Base-by-base conservation (phyloP, 257 asterid genomes). In the Linderniella brevidens region DNA sequence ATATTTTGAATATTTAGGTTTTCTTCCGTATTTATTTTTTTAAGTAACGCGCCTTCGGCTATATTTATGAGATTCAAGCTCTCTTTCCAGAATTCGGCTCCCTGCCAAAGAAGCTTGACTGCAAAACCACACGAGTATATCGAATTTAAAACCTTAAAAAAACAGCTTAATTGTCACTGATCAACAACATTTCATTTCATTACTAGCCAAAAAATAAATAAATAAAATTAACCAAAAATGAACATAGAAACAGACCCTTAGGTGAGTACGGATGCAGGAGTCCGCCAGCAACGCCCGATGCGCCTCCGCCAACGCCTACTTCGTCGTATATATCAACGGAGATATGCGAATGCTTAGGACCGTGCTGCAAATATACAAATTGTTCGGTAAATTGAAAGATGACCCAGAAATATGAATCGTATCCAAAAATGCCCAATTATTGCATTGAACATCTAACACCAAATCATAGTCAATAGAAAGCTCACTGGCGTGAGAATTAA, bases 251-350 rank as follows among this genome's bases (percentile, higher is more conserved):
- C 8, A 52, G 39, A 85, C 94, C 94, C 79, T 85, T 90, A 9
- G 99, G 96, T 35, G 96, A 78, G 59, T 90, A 90, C 3, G 99
- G 99, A 66, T 90, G 94, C 54, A 90, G 77, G 53, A 90, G 96
- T 32, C 99, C 96, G 37, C 94, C 99, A 64, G 96, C 86, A 58
- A 90, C 77, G 50, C 99, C 99, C 50, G 99, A 90, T 19, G 96
- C 99, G 57, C 99, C 99, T 49, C 99, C 99, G 35, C 99, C 99
- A 40, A 85, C 55, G 18, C 94, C 99, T 54, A 66, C 76, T 66
- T 81, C 96, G 69, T 90, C 94, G 57, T 79, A 90, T 44, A 90
- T 56, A 65, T 90, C 94, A 57, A 90, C 71, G 62, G 63, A 69
- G 47, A 90, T 19, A 53, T 57, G 68, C 37, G 72, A 53, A 53